Evolutionary conservation across 371 early-diverging fungal species (phyloP).

Genomic region (Zopfochytrium polystomum): DNA sequence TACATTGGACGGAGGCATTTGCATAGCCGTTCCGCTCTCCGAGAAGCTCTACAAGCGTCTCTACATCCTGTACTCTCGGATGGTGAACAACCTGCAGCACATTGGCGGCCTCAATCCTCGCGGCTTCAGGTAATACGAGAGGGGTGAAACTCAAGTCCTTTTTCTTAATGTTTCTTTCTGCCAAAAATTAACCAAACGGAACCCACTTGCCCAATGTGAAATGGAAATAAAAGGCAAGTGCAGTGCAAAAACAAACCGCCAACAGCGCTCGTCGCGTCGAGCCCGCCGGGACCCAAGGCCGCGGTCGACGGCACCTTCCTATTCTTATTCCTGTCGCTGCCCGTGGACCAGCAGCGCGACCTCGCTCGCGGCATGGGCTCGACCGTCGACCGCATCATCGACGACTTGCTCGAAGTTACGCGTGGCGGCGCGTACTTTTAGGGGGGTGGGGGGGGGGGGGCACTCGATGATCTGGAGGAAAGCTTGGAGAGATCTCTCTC

Average conservation of each 20-base stretch:
- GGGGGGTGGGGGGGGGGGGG: too few species aligned
- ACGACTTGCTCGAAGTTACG: conserved; percentile 73
- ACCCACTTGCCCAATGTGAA: too few species aligned
- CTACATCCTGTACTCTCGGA: conserved; percentile 67
- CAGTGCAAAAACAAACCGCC: conserved; percentile 21
- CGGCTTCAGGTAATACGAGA: conserved; percentile 59
- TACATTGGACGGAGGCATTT: conserved; percentile 69
- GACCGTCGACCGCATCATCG: conserved; percentile 73
- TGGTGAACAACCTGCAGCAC: conserved; percentile 77
- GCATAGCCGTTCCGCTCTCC: conserved; percentile 72
- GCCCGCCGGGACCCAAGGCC: conserved; percentile 41
- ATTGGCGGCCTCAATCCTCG: conserved; percentile 90
- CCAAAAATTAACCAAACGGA: neutral
- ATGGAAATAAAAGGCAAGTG: conserved; percentile 33
- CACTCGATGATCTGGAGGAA: too few species aligned
- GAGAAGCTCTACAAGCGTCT: conserved; percentile 89
- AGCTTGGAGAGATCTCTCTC: too few species aligned
- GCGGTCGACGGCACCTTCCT: conserved; percentile 87
- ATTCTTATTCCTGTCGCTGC: conserved; percentile 65
- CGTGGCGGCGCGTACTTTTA: conserved; percentile 73
- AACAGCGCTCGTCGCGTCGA: conserved; percentile 30
- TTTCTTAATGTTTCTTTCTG: conserved; percentile 3
- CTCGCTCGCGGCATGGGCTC: conserved; percentile 88
- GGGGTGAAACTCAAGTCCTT: neutral
- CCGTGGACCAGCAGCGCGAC: conserved; percentile 71